These are phyloP conservation scores for Backusella macrospora DNA, from an alignment of 192 early-diverging fungal species.

Conservation along the genomic window DNA sequence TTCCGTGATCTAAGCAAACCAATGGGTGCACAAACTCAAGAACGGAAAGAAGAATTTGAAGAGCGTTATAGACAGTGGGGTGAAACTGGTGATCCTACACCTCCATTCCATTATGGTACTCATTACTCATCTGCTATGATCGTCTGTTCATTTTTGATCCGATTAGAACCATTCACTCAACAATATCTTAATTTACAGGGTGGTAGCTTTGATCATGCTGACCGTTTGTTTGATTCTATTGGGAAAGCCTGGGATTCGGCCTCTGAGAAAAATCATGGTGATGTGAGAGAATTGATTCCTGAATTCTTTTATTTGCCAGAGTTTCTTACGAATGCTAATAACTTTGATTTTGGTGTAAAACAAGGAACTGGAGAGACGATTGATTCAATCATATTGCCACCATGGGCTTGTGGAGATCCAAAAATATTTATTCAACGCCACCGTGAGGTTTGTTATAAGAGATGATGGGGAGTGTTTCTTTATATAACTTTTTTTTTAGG, in stretches of 20 bases:
- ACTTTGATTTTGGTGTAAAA: constrained; percentile 61
- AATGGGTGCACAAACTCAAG: constrained; percentile 81
- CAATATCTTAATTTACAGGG: constrained; percentile 77
- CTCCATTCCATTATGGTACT: constrained; percentile 90
- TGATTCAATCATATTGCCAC: constrained; percentile 78
- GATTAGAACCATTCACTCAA: constrained; percentile 88
- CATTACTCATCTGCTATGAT: constrained; percentile 94
- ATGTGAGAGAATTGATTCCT: constrained; percentile 93
- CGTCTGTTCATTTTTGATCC: constrained; percentile 87
- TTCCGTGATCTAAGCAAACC: constrained; percentile 94
- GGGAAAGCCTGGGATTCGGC: constrained; percentile 74
- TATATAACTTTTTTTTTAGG: constrained; percentile 35
- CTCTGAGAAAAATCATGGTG: constrained; percentile 69
- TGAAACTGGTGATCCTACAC: constrained; percentile 53
- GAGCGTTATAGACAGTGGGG: constrained; percentile 66
- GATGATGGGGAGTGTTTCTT: not conserved
- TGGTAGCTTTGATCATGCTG: constrained; percentile 83
- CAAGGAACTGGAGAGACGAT: constrained; percentile 64
- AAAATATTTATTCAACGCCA: constrained; percentile 79
- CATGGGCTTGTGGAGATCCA: constrained; percentile 78
- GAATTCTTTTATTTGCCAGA: constrained; percentile 97
- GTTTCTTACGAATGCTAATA: constrained; percentile 76
- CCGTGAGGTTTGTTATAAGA: constrained; percentile 55
- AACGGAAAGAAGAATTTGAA: constrained; percentile 64
- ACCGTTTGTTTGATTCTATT: constrained; percentile 78